Conservation (phyloP, 2,329 filamentous ascomycete genomes). For the Acarospora socialis region DNA sequence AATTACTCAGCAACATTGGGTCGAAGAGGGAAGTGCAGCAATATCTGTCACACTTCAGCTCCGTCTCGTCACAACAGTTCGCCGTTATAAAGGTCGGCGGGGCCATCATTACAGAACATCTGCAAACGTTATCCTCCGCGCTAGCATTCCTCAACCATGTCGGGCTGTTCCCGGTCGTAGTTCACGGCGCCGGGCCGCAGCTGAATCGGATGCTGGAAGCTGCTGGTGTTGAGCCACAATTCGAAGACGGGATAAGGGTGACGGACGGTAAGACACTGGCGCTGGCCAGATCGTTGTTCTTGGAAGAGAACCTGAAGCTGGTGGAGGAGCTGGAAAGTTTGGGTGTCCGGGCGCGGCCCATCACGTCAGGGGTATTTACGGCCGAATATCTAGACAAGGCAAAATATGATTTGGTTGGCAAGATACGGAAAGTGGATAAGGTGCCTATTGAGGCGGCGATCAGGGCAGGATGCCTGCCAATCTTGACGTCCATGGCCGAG, state of each 20-base stretch:
- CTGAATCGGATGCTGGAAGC: constrained; percentile 82
- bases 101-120: constrained; percentile 85
- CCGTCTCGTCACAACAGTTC: constrained; percentile 91
- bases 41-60: constrained; percentile 94
- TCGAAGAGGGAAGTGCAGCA: constrained; percentile 94
- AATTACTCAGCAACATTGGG: constrained; percentile 86
- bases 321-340: constrained; percentile 80
- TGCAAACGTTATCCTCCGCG: constrained; percentile 79
- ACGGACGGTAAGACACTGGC: constrained; percentile 92
- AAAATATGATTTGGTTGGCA: constrained; percentile 89
- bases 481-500: constrained; percentile 94
- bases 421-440: constrained; percentile 87
- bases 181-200: constrained; percentile 90
- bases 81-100: constrained; percentile 97
- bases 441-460: constrained; percentile 83
- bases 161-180: constrained; percentile 85
- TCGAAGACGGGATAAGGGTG: constrained; percentile 89
- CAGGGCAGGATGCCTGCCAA: constrained; percentile 76
- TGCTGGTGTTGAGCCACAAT: constrained; percentile 85
- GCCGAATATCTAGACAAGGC: constrained; percentile 94
- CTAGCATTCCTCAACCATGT: constrained; percentile 89
- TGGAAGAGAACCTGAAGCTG: constrained; percentile 89
- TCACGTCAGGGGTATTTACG: constrained; percentile 78
- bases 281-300: constrained; percentile 79
- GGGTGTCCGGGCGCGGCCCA: constrained; percentile 75